A percentile compares a stretch with the other conserved stretches of the same genome.
These are phyloP conservation scores for Ophiostoma tasmaniense DNA, from an alignment of 2,329 filamentous ascomycete species.

Conservation along the genomic window DNA sequence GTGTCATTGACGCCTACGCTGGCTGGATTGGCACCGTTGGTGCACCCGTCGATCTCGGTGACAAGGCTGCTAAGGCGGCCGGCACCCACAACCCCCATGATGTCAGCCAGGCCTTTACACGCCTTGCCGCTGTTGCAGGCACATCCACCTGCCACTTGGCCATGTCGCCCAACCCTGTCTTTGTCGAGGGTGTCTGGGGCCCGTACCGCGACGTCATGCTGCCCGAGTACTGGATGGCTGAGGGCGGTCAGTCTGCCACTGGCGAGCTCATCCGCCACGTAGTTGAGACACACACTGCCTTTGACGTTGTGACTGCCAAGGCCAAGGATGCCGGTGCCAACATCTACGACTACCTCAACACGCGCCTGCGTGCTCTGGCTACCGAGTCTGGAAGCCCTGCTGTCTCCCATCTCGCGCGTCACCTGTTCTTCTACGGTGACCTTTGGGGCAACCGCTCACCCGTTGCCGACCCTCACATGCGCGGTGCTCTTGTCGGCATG, in stretches of 20 bases:
- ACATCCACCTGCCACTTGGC: slow-evolving; percentile 96
- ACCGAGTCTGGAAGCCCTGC: slow-evolving; percentile 61
- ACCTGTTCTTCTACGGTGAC: slow-evolving; percentile 98
- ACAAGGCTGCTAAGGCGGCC: slow-evolving; percentile 50
- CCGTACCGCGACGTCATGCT: slow-evolving; percentile 92
- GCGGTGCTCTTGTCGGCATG: slow-evolving; percentile 77
- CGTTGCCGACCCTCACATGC: slow-evolving; percentile 87
- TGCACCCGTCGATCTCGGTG: slow-evolving; percentile 73
- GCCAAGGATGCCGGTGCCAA: slow-evolving; percentile 77
- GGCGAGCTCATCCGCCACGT: slow-evolving; percentile 91
- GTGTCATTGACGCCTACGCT: slow-evolving; percentile 96
- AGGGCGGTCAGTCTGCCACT: slow-evolving; percentile 93
- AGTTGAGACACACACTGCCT: slow-evolving; percentile 88
- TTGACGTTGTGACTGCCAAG: slow-evolving; percentile 61
- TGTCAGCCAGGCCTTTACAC: slow-evolving; percentile 83
- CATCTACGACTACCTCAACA: slow-evolving; percentile 92
- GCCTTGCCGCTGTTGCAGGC: slow-evolving; percentile 86
- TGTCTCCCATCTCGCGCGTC: slow-evolving; percentile 77
- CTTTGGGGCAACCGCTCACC: slow-evolving; percentile 95
- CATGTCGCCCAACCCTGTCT: slow-evolving; percentile 88
- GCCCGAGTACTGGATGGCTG: slow-evolving; percentile 90
- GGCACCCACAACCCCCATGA: slow-evolving; percentile 83
- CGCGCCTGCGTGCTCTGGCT: slow-evolving; percentile 69
- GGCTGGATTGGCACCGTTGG: slow-evolving; percentile 99
- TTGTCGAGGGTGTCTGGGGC: slow-evolving; percentile 93